Percentiles rank a stretch among this genome's conserved stretches.
phyloP scores from a whole-genome alignment of 768 basidiomycete species.

The Lactarius pseudohatsudake region DNA sequence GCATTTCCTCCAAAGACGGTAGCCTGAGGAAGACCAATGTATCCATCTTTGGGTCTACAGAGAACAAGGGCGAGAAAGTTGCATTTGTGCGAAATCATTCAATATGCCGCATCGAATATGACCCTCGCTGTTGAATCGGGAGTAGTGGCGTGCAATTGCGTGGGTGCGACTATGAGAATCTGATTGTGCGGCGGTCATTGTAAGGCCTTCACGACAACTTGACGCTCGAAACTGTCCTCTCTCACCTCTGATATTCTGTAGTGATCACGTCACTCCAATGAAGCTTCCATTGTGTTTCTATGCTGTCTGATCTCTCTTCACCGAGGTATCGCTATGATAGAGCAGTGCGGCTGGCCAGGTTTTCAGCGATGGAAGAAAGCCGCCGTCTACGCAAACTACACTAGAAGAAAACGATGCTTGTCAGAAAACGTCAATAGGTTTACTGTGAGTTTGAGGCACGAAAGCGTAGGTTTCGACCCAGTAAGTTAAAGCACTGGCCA shows the following conservation, averaged over 20 bases:
- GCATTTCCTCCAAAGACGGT: background rate
- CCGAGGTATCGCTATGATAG: background rate
- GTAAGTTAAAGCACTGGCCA: too few species aligned
- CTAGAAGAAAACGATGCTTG: background rate
- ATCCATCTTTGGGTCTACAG: background rate
- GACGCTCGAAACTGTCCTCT: background rate
- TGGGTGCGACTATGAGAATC: background rate
- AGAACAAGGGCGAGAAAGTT: background rate
- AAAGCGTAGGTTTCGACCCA: background rate
- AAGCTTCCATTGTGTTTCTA: background rate
- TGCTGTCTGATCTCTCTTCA: background rate
- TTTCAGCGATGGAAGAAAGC: background rate
- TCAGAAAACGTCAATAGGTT: background rate
- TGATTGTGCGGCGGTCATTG: background rate
- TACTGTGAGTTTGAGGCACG: background rate
- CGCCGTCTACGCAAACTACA: too few species aligned
- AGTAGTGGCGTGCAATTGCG: background rate
- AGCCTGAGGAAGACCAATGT: background rate
- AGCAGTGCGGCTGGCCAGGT: background rate
- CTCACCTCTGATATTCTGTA: background rate
- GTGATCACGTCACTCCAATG: background rate
- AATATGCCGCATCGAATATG: background rate
- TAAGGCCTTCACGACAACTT: background rate
- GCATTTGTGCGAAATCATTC: background rate
- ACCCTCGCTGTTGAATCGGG: background rate